Evolutionary conservation across 768 basidiomycete genomes (phyloP), one percentile per base, ranked within the genome.

Genomic region (Boletus barrowsii): DNA sequence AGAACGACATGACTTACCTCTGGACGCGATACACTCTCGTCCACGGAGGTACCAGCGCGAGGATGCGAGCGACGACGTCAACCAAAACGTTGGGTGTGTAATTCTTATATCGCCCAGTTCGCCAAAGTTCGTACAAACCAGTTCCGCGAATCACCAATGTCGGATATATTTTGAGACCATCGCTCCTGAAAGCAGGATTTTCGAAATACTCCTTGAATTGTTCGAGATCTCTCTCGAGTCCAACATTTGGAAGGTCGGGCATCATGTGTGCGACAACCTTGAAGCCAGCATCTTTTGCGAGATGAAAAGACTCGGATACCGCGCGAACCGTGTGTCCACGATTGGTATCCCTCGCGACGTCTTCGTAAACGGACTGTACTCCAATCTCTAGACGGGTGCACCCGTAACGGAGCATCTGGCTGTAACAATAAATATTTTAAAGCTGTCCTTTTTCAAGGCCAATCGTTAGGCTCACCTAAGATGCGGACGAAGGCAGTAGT

Each of bases 181-280:
- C 97, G 47, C 93, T 94, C 57, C 97, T 79, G 75, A 98, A 99
- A 0, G 90, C 90, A 11, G 97, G 97, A 67, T 97, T 98, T 75
- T 99, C 97, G 63, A 99, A 99, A 71, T 94, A 99, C 69, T 98
- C 97, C 69, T 97, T 95, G 81, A 99, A 99, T 66, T 98, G 97
- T 65, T 94, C 94, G 44, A 99, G 82, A 72, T 99, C 97, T 53
- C 97, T 84, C 75, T 98, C 97, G 55, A 96, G 81, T 33, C 97
- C 97, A 53, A 98, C 92, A 68, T 99, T 99, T 10, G 96, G 96
- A 10, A 98, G 81, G 70, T 99, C 96, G 14, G 95, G 94, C 95
- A 99, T 99, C 97, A 98, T 98, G 69, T 99, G 97, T 18, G 95
- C 95, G 29, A 99, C 97, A 51, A 99, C 95, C 73, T 99, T 99